phyloP scores from a whole-genome alignment of 1,284 basidiomycete genomes.

The Testicularia cyperi region DNA sequence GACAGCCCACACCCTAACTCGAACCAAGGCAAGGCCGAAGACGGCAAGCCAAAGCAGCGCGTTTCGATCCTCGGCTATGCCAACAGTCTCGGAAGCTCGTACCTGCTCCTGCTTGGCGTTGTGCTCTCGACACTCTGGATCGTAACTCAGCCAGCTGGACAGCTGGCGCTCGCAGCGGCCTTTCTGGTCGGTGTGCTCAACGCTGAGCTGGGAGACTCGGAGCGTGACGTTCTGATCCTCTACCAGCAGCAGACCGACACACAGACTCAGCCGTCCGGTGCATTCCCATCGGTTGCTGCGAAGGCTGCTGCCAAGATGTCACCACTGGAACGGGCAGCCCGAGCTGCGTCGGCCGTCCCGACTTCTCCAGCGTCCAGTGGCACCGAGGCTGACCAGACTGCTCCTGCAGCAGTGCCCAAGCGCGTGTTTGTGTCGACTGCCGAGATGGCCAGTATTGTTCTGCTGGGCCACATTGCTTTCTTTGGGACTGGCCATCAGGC shows the following conservation, averaged over 20 bases:
- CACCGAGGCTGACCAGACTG: too few species aligned
- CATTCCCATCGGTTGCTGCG: neutral
- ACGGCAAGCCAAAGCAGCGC: slow-evolving; percentile 10
- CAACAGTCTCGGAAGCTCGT: slow-evolving; percentile 84
- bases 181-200: slow-evolving; percentile 64
- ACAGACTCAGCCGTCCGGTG: neutral
- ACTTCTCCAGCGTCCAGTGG: too few species aligned
- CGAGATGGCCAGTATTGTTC: slow-evolving; percentile 29
- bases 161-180: slow-evolving; percentile 71
- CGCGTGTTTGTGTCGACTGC: slow-evolving; percentile 2
- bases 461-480: slow-evolving; percentile 67
- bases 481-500: slow-evolving; percentile 90
- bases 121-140: slow-evolving; percentile 69
- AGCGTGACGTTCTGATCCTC: slow-evolving; percentile 38
- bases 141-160: slow-evolving; percentile 76
- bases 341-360: slow-evolving; percentile 1
- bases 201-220: slow-evolving; percentile 49
- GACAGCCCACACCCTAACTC: too few species aligned
- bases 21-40: too few species aligned
- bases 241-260: slow-evolving; percentile 2
- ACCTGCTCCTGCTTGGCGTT: slow-evolving; percentile 76
- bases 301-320: neutral
- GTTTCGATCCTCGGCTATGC: slow-evolving; percentile 80
- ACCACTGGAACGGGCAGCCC: neutral
- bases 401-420: too few species aligned